Evolutionary conservation across 169 alveolate genomes (phyloP), one percentile per base, ranked within the genome.

Genomic region (Amoebophrya sp.): DNA sequence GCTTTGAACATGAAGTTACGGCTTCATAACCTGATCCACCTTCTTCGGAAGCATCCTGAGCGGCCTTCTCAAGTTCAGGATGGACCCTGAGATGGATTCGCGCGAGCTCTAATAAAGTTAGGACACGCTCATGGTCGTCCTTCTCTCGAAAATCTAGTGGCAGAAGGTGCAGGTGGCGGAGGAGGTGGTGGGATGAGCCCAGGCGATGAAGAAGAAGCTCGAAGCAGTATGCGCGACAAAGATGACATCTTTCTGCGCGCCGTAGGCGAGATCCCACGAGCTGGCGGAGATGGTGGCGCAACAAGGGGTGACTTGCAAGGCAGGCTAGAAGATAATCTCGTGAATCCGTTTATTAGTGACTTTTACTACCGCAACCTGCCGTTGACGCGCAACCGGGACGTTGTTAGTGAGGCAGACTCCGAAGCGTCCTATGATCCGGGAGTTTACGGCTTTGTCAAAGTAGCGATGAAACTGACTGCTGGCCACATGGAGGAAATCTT

Each of bases 191-290:
- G 76, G 76, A 10, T n/a, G n/a, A n/a, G n/a, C n/a, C n/a, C n/a
- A n/a, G 76, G 76, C 76, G 76, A 53, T 14, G 23, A 53, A 23
- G n/a, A 53, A 10, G 76, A 53, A 23, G 76, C 10, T 14, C n/a
- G 23, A 10, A 53, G 23, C n/a, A 14, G 39, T 29, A 65, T 65
- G 83, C 83, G 83, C 38, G 83, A 65, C 26, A 1, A 18, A 6
- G n/a, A 26, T 36, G 83, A 65, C 83, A 65, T 65, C n/a, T 65
- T 65, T 36, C 33, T 65, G 83, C 83, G 83, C 83, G 83, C 83
- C 36, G n/a, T 36, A 36, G 83, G 83, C 36, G 83, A 65, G 26
- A 26, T 65, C 36, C 12, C 0, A 10, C 83, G 83, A 29, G 83
- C 36, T 18, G 83, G 83, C 33, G 83, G 83, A 1, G 2, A 6